Evolutionary conservation across 768 basidiomycete genomes (phyloP), one percentile per base, ranked within the genome.

Genomic region (Russula lepida): DNA sequence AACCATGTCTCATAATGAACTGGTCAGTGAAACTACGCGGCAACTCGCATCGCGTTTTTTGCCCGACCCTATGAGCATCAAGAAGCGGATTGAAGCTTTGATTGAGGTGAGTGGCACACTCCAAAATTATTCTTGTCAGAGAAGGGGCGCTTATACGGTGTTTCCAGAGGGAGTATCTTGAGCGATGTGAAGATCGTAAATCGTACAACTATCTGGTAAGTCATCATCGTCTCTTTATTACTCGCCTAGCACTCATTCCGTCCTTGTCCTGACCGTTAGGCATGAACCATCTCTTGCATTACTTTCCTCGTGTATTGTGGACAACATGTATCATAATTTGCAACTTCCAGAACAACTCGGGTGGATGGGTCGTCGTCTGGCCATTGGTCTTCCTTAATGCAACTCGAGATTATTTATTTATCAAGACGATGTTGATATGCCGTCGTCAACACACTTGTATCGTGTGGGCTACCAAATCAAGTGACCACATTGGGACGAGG

Each of bases 51-150:
- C 77, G 59, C 84, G 95, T 4, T 99, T 98, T 79, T 82, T 81
- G 52, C 95, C 95, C 0, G 86, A 91, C 64, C 89, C 94, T 43
- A 72, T 84, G 46, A 79, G 81, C 64, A 92, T 99, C 77, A 99
- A 99, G 80, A 92, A 88, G 73, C 81, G 92, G 50, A 89, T 99
- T 57, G 97, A 98, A 71, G 84, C 81, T 30, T 74, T 99, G 61
- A 98, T 99, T 54, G 97, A 98, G 75, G 94, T 93, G 59, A 64
- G 83, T 73, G 17, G 3, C 15, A 37, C n/a, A 48, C 33, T n/a
- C 19, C 30, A 11, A 48, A 15, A 27, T 21, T 54, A 13, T 25
- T n/a, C 41, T 21, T 47, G 27, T 32, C 30, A 13, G 53, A 32
- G 35, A 28, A 21, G n/a, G n/a, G n/a, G 11, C 56, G 2, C 50